Evolutionary conservation across 140 eudicot genomes (phyloP), one percentile per base, ranked within the genome.

Genomic region (Bidens hawaiensis): DNA sequence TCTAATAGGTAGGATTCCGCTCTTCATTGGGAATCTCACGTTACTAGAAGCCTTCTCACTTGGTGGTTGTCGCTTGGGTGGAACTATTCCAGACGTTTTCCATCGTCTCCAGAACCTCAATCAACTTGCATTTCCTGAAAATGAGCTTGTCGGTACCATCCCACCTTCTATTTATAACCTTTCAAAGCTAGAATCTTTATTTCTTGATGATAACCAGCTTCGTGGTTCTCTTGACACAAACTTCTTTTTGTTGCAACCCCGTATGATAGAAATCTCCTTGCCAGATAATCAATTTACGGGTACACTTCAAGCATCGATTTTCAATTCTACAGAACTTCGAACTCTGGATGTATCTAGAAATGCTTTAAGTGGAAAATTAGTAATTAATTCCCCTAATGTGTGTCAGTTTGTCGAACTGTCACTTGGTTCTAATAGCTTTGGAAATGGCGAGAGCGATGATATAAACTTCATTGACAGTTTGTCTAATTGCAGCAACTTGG

Each of bases 81-180:
- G 54, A 23, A 55, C 6, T 27, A 27, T 68, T 68, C 74, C 74
- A 0, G 74, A 68, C 6, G 36, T 59, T 33, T 41, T 68, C 16
- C 54, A 34, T 18, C 5, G 10, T 1, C 16, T 69, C 23, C 21
- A 21, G 21, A 57, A 22, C 19, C 21, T 74, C 38, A 33, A 5
- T 13, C 14, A 52, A 15, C 13, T 72, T 6, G 21, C 26, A 14
- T 3, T 72, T 43, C 12, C 27, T 18, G 62, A 22, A 16, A 74
- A 67, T 18, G 26, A 74, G 6, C 49, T 74, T 17, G 64, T 71
- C 3, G 79, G 79, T 51, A 18, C 30, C 22, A 19, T 74, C 21
- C 79, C 79, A 3, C 59, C 57, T 26, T 62, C 72, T 13, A 3
- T 69, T 18, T 75, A 51, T 25, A 75, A 69, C 31, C n/a, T 60